Conservation (phyloP, 2,329 filamentous ascomycete species). For the Botryotinia calthae region DNA sequence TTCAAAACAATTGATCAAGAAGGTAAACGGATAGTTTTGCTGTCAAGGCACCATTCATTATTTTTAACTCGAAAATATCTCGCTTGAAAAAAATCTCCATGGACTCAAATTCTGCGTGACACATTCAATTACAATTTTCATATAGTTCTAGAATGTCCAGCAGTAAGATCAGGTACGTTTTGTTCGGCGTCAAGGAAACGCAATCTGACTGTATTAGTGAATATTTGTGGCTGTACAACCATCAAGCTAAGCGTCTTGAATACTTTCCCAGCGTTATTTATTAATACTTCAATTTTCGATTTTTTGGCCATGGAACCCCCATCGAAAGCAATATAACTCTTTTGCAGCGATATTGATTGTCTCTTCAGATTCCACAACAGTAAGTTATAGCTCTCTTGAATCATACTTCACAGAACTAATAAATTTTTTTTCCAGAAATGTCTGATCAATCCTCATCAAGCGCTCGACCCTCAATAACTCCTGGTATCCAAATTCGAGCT, state of each 20-base stretch:
- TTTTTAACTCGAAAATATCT: background rate
- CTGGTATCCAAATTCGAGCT: background rate
- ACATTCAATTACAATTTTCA: background rate
- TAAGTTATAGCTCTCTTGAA: background rate
- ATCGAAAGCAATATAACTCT: background rate
- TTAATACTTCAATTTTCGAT: background rate
- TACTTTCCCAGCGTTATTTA: background rate
- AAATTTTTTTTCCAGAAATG: background rate
- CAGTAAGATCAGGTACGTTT: background rate
- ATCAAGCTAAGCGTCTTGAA: background rate
- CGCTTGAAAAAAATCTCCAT: background rate
- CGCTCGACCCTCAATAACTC: background rate
- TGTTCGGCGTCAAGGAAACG: background rate
- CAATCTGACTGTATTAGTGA: background rate
- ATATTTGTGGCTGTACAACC: background rate
- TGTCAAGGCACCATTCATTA: background rate
- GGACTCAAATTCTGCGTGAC: background rate
- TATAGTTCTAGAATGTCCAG: background rate
- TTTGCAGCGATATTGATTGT: background rate
- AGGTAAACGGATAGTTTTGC: background rate
- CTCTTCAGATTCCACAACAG: background rate
- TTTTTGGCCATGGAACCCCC: background rate
- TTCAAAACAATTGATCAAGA: background rate
- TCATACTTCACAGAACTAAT: background rate
- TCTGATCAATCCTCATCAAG: background rate